A percentile compares a stretch with the other conserved stretches of the same genome.
Evolutionary conservation across 1,284 basidiomycete species (phyloP).

Genomic region (Coriolopsis trogii): DNA sequence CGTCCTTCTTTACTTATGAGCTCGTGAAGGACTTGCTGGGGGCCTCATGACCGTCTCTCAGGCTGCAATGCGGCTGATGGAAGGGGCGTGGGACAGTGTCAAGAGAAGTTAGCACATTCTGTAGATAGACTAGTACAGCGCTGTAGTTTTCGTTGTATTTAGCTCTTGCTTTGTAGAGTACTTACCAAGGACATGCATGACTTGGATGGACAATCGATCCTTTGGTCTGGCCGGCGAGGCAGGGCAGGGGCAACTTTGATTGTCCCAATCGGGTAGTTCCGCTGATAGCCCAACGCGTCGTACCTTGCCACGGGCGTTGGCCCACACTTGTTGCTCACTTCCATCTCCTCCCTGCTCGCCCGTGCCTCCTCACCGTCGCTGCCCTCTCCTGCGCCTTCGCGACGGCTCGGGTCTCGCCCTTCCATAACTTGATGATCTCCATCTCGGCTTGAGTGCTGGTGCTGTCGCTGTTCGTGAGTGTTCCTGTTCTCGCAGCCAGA

Average conservation of each 20-base stretch:
- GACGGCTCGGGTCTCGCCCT: constrained; percentile 13
- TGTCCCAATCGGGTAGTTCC: constrained; percentile 16
- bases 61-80: constrained; percentile 7
- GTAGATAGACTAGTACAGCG: constrained; percentile 25
- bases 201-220: not conserved
- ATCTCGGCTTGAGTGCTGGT: constrained; percentile 18
- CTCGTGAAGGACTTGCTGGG: constrained; percentile 53
- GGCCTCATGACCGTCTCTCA: constrained; percentile 32
- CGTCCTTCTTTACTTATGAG: constrained; percentile 83
- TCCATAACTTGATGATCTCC: constrained; percentile 24
- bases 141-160: constrained; percentile 8
- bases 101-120: constrained; percentile 9
- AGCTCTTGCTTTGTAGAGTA: constrained; percentile 15
- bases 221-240: not conserved
- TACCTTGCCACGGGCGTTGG: constrained; percentile 10
- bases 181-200: constrained; percentile 5
- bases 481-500: constrained; percentile 21
- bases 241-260: not conserved
- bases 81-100: constrained; percentile 6
- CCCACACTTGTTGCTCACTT: constrained; percentile 7
- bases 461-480: constrained; percentile 18
- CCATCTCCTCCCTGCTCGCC: constrained; percentile 7
- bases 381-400: constrained; percentile 6
- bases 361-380: constrained; percentile 9
- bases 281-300: constrained; percentile 8